Evolutionary conservation across 1,284 basidiomycete species (phyloP), one percentile per base, ranked within the genome.

Genomic region (Cryptococcus maquisensis): DNA sequence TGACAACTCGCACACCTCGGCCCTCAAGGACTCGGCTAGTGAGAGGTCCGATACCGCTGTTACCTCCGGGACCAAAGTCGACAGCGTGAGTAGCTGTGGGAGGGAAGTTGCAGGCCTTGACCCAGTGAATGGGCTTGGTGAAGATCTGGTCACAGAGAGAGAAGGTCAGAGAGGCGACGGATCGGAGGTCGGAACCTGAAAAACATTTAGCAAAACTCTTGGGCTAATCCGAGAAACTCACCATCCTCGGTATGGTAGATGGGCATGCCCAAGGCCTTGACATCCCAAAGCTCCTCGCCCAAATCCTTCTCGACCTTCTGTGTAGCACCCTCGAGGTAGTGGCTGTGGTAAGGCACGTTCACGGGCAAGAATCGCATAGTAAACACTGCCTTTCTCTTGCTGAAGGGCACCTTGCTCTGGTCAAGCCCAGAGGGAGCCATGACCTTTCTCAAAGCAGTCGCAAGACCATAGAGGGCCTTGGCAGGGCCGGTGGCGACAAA

Each of bases 31-130:
- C 94, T 63, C 89, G 86, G 7, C 88, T 85, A 36, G 92, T 94
- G 49, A 98, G 81, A 52, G 88, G 86, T 47, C 94, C 94, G 66
- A 98, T 95, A 46, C 95, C 95, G 64, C 88, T 91, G 55, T 90
- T 74, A 32, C 94, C 94, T 60, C 95, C 95, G 1, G 95, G 91
- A 55, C 95, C 96, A 71, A 98, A 98, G 77, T 97, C 96, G 65
- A 98, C 79, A 6, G 90, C 87, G 74, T 98, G 95, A 4, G 95
- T 98, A 0, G 93, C 91, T 9, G 86, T 82, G 54, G 86, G 81
- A 1, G 91, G 88, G 83, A 94, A 96, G 66, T 86, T 80, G 36
- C 89, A 93, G 4, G 93, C 93, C 71, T 86, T 85, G 47, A 82
- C 79, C 96, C 96, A 98, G 78, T 95, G 86, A 65, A 98, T 94